These are phyloP conservation scores for Aspergillus sp. DNA, from an alignment of 2,329 filamentous ascomycete species.

Conservation along the genomic window DNA sequence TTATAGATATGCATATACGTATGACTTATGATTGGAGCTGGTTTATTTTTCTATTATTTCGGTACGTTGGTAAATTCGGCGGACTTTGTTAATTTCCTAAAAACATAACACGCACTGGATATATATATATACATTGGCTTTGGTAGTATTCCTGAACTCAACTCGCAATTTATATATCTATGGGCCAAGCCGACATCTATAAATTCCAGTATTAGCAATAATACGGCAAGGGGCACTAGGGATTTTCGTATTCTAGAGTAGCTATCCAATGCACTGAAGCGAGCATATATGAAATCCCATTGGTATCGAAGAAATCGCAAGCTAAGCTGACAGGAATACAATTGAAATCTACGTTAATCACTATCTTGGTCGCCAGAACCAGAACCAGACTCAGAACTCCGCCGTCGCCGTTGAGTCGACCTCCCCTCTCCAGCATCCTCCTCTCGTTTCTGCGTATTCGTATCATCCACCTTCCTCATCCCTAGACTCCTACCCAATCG, in stretches of 20 bases:
- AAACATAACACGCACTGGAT: neutral
- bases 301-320: neutral
- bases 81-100: neutral
- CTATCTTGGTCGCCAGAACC: conserved; percentile 2
- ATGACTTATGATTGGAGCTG: conserved; percentile 16
- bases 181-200: neutral
- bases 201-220: neutral
- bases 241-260: neutral
- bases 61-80: neutral
- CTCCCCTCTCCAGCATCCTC: conserved; percentile 5
- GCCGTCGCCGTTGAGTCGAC: neutral
- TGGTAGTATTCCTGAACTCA: neutral
- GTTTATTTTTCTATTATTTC: neutral
- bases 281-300: neutral
- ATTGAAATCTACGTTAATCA: conserved; percentile 3
- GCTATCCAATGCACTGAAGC: neutral
- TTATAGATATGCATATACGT: conserved; percentile 18
- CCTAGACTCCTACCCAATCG: conserved; percentile 65
- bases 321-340: neutral
- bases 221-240: no score
- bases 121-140: neutral
- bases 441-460: conserved; percentile 4
- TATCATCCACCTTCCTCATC: conserved; percentile 34
- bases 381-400: conserved; percentile 1
- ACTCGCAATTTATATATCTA: neutral